These are phyloP conservation scores for Athelia psychrophila DNA, from an alignment of 1,284 basidiomycete species.

Conservation along the genomic window DNA sequence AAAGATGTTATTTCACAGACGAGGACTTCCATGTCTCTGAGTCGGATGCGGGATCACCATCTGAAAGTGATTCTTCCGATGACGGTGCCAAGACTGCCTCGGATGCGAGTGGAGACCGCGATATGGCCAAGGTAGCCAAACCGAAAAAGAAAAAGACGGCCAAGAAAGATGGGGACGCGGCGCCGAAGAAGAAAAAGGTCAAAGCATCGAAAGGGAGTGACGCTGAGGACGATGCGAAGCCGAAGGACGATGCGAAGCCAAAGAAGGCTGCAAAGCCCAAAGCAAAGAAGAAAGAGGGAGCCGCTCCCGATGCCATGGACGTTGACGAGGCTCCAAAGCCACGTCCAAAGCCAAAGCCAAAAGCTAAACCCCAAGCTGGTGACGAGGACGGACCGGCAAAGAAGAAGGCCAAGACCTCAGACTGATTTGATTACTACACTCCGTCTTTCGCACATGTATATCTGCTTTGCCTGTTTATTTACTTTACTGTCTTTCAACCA, in stretches of 20 bases:
- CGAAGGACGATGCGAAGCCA: constrained; percentile 26
- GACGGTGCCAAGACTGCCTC: constrained; percentile 80
- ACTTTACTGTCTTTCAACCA: too few species aligned
- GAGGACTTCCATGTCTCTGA: constrained; percentile 90
- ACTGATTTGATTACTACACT: constrained; percentile 15
- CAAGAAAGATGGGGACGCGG: constrained; percentile 17
- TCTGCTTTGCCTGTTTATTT: too few species aligned
- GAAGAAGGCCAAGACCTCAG: constrained; percentile 63
- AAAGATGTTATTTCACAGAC: background rate
- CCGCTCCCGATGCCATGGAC: constrained; percentile 25
- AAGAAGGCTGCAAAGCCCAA: constrained; percentile 31
- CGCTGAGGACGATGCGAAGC: constrained; percentile 25
- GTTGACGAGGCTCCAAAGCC: constrained; percentile 40
- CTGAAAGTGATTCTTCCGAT: constrained; percentile 67
- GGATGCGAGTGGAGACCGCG: constrained; percentile 73
- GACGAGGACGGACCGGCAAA: constrained; percentile 59
- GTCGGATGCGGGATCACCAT: constrained; percentile 83
- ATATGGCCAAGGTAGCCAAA: constrained; percentile 49
- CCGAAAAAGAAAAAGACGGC: constrained; percentile 37
- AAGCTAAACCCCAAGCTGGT: constrained; percentile 36
- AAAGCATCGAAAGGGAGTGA: constrained; percentile 28
- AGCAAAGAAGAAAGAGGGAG: constrained; percentile 29
- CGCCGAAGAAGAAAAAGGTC: constrained; percentile 31
- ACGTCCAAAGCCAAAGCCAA: constrained; percentile 45
- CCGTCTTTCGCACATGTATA: too few species aligned